Evolutionary conservation across 768 basidiomycete species (phyloP).

Genomic region (Rhodocollybia butyracea): DNA sequence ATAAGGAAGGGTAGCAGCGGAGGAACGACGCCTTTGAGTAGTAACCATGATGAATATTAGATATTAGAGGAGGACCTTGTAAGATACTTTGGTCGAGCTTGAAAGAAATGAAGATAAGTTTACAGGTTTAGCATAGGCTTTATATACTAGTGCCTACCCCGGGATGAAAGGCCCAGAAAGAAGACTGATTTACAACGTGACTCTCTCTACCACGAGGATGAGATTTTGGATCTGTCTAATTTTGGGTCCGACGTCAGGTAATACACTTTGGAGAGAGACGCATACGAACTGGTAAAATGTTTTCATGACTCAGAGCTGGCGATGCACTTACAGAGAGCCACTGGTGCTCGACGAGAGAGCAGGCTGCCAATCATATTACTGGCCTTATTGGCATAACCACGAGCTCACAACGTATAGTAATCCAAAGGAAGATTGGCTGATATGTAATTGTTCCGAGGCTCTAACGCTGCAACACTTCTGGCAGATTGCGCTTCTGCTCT

Average conservation of each 20-base stretch:
- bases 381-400: no score
- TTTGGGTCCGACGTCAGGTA: no score
- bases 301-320: no score
- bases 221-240: no score
- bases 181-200: no score
- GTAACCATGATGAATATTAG: constrained; percentile 21
- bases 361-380: constrained; percentile 7
- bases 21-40: constrained; percentile 10
- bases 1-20: constrained; percentile 5
- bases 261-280: neutral
- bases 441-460: no score
- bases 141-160: neutral
- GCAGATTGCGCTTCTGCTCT: no score
- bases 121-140: neutral
- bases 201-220: neutral
- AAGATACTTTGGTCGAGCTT: constrained; percentile 1
- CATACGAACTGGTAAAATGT: neutral
- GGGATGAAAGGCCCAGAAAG: no score
- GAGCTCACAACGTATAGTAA: no score
- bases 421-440: no score
- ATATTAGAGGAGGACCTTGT: neutral
- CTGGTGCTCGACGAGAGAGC: neutral
- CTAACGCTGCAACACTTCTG: no score
- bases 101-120: constrained; percentile 2
- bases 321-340: neutral